A percentile compares a stretch with the other conserved stretches of the same genome.
Evolutionary conservation across 1,284 basidiomycete genomes (phyloP).

Genomic region (Sporisorium exsertum): DNA sequence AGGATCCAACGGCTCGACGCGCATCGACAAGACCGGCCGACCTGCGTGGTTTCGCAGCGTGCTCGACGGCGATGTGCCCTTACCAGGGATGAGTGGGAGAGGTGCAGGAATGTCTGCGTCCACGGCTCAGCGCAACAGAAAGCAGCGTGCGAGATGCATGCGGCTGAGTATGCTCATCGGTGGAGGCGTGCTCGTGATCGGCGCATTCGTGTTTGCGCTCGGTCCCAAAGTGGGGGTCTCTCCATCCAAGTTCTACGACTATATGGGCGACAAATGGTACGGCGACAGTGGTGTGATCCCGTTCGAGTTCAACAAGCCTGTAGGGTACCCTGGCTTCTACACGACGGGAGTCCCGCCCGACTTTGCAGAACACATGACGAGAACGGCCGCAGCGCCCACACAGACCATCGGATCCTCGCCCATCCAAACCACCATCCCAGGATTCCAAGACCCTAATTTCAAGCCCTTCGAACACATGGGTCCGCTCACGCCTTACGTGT

Average conservation of each 20-base stretch:
- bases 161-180: slow-evolving; percentile 24
- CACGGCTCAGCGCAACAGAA: slow-evolving; percentile 29
- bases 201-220: slow-evolving; percentile 58
- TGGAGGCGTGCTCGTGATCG: slow-evolving; percentile 38
- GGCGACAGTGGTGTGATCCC: slow-evolving; percentile 35
- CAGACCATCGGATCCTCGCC: slow-evolving; percentile 55
- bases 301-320: slow-evolving; percentile 57
- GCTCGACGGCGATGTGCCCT: slow-evolving; percentile 36
- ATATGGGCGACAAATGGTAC: slow-evolving; percentile 54
- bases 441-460: slow-evolving; percentile 49
- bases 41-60: slow-evolving; percentile 56
- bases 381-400: slow-evolving; percentile 35
- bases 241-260: slow-evolving; percentile 33
- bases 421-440: slow-evolving; percentile 60
- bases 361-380: slow-evolving; percentile 61
- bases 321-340: slow-evolving; percentile 64
- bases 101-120: slow-evolving; percentile 42
- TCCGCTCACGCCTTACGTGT: slow-evolving; percentile 63
- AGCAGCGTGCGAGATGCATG: slow-evolving; percentile 31
- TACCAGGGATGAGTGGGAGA: slow-evolving; percentile 20
- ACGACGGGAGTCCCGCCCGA: slow-evolving; percentile 54
- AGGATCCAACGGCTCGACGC: slow-evolving; percentile 37
- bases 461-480: slow-evolving; percentile 67
- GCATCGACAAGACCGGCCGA: slow-evolving; percentile 59
- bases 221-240: slow-evolving; percentile 41